These are phyloP conservation scores for Populus pruinosa DNA, from an alignment of 345 rosid species.

Conservation along the genomic window DNA sequence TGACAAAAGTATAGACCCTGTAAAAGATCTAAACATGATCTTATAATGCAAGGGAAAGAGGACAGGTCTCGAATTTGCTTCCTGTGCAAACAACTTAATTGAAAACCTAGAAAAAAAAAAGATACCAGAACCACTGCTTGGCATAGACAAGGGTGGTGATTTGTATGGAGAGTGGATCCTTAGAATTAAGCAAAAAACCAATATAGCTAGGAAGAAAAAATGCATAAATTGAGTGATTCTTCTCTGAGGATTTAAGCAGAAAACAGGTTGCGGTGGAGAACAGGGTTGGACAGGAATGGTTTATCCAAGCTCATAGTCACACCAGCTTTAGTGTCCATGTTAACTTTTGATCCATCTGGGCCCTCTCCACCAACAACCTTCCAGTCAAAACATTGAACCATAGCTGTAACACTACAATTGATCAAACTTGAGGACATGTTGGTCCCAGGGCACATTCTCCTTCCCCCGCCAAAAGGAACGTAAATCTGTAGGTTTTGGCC, in stretches of 20 bases:
- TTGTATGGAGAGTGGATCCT: not conserved
- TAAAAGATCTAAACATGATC: not conserved
- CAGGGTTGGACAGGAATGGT: not conserved
- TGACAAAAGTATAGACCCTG: not conserved
- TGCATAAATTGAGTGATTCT: not conserved
- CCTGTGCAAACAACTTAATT: not conserved
- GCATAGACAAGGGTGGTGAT: not conserved
- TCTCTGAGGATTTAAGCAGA: not conserved
- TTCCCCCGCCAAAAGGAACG: constrained; percentile 20
- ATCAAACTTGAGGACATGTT: not conserved
- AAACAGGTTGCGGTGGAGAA: not conserved
- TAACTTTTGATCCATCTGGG: not conserved
- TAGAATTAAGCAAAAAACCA: not conserved
- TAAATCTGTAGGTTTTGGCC: not conserved
- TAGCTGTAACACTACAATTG: not conserved
- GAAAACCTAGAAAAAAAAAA: not conserved
- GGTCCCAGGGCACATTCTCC: constrained; percentile 14
- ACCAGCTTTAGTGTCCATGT: not conserved
- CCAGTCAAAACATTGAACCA: constrained; percentile 25
- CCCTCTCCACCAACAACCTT: not conserved
- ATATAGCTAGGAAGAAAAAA: not conserved
- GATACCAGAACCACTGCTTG: not conserved
- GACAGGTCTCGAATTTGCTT: not conserved
- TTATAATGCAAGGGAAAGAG: not conserved
- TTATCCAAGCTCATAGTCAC: not conserved